Evolutionary conservation across 2,329 filamentous ascomycete genomes (phyloP).

Genomic region (Exophiala spinifera): DNA sequence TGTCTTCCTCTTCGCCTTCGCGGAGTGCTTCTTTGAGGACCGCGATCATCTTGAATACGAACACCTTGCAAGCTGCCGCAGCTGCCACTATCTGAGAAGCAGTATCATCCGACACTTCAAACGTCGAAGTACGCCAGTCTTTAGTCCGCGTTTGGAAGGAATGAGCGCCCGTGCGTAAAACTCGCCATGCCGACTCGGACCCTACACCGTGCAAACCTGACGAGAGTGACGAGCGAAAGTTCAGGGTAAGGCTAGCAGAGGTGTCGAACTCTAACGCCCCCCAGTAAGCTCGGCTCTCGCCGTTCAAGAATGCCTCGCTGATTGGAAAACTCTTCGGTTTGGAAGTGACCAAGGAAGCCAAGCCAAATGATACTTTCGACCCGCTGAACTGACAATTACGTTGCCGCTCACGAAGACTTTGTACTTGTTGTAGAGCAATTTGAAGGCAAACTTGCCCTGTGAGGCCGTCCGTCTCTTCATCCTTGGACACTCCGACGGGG

Average conservation of each 20-base stretch:
- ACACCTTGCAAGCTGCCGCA: constrained; percentile 31
- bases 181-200: constrained; percentile 31
- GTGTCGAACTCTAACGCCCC: constrained; percentile 44
- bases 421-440: constrained; percentile 42
- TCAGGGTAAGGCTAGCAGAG: constrained; percentile 42
- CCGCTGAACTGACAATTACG: constrained; percentile 42
- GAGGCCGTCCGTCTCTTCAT: constrained; percentile 42
- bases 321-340: constrained; percentile 30
- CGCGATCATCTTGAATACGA: constrained; percentile 33
- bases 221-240: constrained; percentile 40
- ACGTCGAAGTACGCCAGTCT: constrained; percentile 29
- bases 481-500: constrained; percentile 40
- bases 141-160: constrained; percentile 32
- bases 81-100: constrained; percentile 33
- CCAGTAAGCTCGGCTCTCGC: constrained; percentile 44
- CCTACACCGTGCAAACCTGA: constrained; percentile 36
- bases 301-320: constrained; percentile 36
- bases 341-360: constrained; percentile 24
- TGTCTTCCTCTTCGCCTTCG: constrained; percentile 33
- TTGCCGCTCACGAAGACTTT: constrained; percentile 40
- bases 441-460: constrained; percentile 43
- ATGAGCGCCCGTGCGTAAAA: constrained; percentile 30
- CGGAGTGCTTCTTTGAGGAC: constrained; percentile 35
- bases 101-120: constrained; percentile 31
- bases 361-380: constrained; percentile 37